Base-by-base conservation (phyloP, 1,284 basidiomycete genomes). In the Trichosporon sp. region DNA sequence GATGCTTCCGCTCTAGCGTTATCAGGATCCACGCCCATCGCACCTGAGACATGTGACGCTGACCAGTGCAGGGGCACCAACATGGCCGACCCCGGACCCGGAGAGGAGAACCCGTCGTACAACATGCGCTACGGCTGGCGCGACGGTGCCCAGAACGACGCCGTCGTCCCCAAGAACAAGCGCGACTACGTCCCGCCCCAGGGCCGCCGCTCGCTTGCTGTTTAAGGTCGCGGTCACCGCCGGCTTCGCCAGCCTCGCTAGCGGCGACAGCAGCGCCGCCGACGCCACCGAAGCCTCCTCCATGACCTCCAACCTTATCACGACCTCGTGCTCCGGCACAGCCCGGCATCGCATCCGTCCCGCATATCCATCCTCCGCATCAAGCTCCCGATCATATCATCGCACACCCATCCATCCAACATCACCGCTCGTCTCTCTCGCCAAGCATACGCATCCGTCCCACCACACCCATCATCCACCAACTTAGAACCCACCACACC, bases 61-160 rank as follows among this genome's bases (percentile, higher is more conserved):
- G 44, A 68, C 56, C 29, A 7, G 31, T 18, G 13, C 51, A 66
- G 35, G 0, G 71, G 71, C 27, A 68, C 66, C 67, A 72, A 72
- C 58, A 42, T 72, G 35, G 18, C 58, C 4, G 13, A 32, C 6
- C 62, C 38, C 11, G 31, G 12, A 13, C 27, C 21, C 18, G 38
- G 21, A 13, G 7, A 51, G 15, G 38, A 66, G 62, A 44, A 44
- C 21, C 66, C 66, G 3, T 34, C 29, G 11, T 72, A 72, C 62
- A 44, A 47, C 5, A 21, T 18, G 23, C 51, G 58, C 27, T 72
- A 70, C 18, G 71, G 71, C 9, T 72, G 56, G 25, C 25, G 5
- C 18, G 71, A 72, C 58, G 71, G 71, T 31, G 66, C 68, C 35
- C 71, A 72, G 64, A 27, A 12, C 7, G 71, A 69, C 44, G 66